These are phyloP conservation scores for Diaporthe australafricana DNA, from an alignment of 2,329 filamentous ascomycete genomes.

Conservation along the genomic window DNA sequence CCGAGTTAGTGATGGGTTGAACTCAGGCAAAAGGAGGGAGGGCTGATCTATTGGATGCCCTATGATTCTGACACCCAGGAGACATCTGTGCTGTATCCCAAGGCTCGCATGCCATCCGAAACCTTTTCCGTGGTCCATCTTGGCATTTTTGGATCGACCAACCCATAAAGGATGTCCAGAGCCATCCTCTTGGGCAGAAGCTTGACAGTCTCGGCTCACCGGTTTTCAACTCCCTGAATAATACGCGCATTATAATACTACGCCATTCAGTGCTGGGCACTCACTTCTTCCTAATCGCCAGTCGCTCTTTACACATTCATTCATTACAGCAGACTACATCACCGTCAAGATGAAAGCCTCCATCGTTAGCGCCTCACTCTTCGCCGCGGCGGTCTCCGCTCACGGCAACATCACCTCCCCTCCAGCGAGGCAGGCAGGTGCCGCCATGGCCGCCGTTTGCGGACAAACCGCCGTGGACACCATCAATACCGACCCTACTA, in stretches of 20 bases:
- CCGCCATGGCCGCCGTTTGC: constrained; percentile 57
- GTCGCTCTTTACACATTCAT: background rate
- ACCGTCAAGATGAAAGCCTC: constrained; percentile 37
- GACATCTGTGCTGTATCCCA: background rate
- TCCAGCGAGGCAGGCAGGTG: constrained; percentile 53
- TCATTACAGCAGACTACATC: background rate
- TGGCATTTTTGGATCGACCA: constrained; percentile 21
- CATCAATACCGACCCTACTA: constrained; percentile 49
- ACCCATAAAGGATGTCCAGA: constrained; percentile 4
- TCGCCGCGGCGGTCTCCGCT: constrained; percentile 49
- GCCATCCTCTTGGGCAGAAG: constrained; percentile 10
- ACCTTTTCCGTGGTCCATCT: constrained; percentile 7
- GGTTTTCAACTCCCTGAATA: constrained; percentile 12
- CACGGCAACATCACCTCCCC: constrained; percentile 59
- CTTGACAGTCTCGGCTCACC: constrained; percentile 6
- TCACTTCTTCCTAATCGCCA: background rate
- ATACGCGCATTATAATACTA: constrained; percentile 21
- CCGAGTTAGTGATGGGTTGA: constrained; percentile 1
- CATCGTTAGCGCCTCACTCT: constrained; percentile 37
- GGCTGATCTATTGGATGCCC: background rate
- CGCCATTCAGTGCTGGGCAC: constrained; percentile 17
- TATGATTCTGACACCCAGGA: constrained; percentile 15
- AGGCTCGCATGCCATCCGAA: constrained; percentile 16
- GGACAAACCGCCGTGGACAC: constrained; percentile 54
- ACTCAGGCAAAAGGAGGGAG: background rate